phyloP scores from a whole-genome alignment of 345 rosid species.

The Moricandia arvensis region DNA sequence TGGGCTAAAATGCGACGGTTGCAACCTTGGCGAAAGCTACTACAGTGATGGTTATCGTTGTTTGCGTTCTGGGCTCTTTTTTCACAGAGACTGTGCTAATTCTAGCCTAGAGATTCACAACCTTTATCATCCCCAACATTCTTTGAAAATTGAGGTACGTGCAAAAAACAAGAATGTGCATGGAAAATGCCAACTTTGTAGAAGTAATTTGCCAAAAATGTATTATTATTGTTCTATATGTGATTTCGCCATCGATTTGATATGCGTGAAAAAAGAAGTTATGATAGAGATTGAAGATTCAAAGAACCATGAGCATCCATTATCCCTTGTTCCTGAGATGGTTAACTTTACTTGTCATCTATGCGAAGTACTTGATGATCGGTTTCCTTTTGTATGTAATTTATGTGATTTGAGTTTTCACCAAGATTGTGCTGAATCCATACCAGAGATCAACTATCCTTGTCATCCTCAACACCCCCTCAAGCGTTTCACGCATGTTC shows the following conservation, averaged over 20 bases:
- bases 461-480: conserved; percentile 17
- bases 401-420: conserved; percentile 20
- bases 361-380: conserved; percentile 6
- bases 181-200: conserved; percentile 9
- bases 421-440: conserved; percentile 11
- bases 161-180: not conserved
- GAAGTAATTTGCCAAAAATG: conserved; percentile 3
- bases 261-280: conserved; percentile 5
- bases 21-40: not conserved
- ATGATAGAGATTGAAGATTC: not conserved
- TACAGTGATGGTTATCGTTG: conserved; percentile 5
- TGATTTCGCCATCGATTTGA: conserved; percentile 2
- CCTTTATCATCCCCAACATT: conserved; percentile 11
- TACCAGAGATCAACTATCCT: conserved; percentile 1
- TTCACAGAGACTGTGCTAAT: not conserved
- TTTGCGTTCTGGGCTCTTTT: not conserved
- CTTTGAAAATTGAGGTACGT: not conserved
- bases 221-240: conserved; percentile 6
- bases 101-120: not conserved
- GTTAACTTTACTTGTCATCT: conserved; percentile 4
- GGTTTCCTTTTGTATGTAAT: conserved; percentile 16
- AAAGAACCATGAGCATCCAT: not conserved
- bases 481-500: not conserved
- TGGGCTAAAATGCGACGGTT: not conserved
- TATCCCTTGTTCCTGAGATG: conserved; percentile 6